phyloP scores from a whole-genome alignment of 305 asterid species.

The Fraxinus xanthoxyloides region DNA sequence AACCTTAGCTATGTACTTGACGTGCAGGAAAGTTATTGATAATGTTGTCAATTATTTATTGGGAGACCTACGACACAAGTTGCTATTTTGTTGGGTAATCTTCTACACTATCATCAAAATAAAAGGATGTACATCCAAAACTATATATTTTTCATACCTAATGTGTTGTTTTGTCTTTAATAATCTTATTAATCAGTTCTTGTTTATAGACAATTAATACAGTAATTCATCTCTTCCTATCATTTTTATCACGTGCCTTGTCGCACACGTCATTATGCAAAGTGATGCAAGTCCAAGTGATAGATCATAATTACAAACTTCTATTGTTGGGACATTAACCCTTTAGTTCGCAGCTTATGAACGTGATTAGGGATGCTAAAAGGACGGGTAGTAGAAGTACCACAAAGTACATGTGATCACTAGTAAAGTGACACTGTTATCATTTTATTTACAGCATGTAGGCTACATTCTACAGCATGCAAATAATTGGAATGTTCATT shows the following conservation, averaged over 20 bases:
- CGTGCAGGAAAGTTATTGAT: slow-evolving; percentile 59
- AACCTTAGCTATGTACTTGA: slow-evolving; percentile 25
- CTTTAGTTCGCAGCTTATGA: not conserved
- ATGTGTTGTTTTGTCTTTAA: not conserved
- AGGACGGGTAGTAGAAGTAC: not conserved
- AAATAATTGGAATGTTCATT: not conserved
- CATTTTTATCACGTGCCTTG: slow-evolving; percentile 16
- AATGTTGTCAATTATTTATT: slow-evolving; percentile 68
- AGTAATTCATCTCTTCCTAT: slow-evolving; percentile 11
- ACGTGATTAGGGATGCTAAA: not conserved
- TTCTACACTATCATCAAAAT: not conserved
- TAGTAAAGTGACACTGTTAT: not conserved
- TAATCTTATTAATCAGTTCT: slow-evolving; percentile 6
- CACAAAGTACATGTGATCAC: slow-evolving; percentile 6
- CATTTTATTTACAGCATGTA: slow-evolving; percentile 6
- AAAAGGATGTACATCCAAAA: not conserved
- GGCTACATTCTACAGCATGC: not conserved
- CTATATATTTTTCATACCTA: not conserved
- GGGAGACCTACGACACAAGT: slow-evolving; percentile 54
- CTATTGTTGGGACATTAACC: not conserved
- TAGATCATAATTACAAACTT: not conserved
- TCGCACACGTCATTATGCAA: not conserved
- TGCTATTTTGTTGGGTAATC: slow-evolving; percentile 87
- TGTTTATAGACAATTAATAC: not conserved
- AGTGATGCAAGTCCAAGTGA: not conserved